These are phyloP conservation scores for Biscutella auriculata DNA, from an alignment of 441 rosid species.

Conservation along the genomic window DNA sequence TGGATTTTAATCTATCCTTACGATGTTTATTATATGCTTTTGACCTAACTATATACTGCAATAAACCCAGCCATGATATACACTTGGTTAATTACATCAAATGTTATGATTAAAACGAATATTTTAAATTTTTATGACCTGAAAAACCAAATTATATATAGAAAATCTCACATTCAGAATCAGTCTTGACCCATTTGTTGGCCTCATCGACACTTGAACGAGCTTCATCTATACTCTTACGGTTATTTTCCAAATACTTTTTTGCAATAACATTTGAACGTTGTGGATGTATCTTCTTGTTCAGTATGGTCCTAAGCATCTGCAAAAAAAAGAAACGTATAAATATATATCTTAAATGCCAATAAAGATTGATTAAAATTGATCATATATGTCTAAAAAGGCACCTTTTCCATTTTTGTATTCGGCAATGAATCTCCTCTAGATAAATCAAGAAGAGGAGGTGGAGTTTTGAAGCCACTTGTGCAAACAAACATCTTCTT, in stretches of 20 bases:
- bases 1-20: conserved; percentile 8
- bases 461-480: conserved; percentile 25
- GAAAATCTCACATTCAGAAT: too few relatives aligned
- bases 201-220: conserved; percentile 18
- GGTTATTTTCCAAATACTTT: conserved; percentile 23
- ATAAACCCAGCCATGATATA: too few relatives aligned
- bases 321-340: too few relatives aligned
- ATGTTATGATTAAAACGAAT: neutral
- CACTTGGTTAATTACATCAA: too few relatives aligned
- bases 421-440: conserved; percentile 15
- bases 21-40: conserved; percentile 11
- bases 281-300: conserved; percentile 26
- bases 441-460: conserved; percentile 20
- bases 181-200: too few relatives aligned
- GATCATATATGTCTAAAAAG: neutral
- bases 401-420: conserved; percentile 24
- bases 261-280: conserved; percentile 17
- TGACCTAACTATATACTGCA: conserved; percentile 11
- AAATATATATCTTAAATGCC: too few relatives aligned
- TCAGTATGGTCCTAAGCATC: conserved; percentile 23
- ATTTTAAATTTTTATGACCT: neutral
- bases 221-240: conserved; percentile 14
- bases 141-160: too few relatives aligned
- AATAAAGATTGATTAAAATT: too few relatives aligned
- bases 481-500: conserved; percentile 26